phyloP scores from a whole-genome alignment of 805 yeast genomes.

The Starmerella gropengiesseri region DNA sequence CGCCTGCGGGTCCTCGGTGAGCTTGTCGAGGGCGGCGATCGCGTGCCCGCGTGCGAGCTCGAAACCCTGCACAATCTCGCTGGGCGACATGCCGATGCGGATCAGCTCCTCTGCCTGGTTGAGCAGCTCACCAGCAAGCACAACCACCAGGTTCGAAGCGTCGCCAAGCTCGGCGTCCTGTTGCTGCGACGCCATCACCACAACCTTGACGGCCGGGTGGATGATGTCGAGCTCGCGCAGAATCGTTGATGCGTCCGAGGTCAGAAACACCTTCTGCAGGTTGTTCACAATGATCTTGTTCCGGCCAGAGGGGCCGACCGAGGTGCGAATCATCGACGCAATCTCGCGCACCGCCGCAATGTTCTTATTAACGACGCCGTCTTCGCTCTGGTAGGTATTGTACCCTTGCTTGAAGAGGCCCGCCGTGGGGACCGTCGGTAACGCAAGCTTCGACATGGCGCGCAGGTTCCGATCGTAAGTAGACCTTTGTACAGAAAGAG shows the following conservation, averaged over 20 bases:
- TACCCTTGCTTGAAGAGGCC: slow-evolving; percentile 95
- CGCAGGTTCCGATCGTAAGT: too few relatives aligned
- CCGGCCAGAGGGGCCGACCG: slow-evolving; percentile 96
- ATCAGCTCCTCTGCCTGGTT: slow-evolving; percentile 77
- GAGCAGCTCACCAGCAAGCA: slow-evolving; percentile 85
- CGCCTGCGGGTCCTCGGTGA: slow-evolving; percentile 45
- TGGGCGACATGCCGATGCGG: slow-evolving; percentile 74
- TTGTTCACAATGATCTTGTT: slow-evolving; percentile 91
- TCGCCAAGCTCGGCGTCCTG: slow-evolving; percentile 98
- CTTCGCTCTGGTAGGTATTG: slow-evolving; percentile 73
- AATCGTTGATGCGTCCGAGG: slow-evolving; percentile 98
- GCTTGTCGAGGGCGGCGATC: slow-evolving; percentile 45
- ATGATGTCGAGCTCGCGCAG: slow-evolving; percentile 84
- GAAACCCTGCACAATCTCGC: slow-evolving; percentile 89
- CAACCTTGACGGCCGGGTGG: slow-evolving; percentile 92
- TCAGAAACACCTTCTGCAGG: slow-evolving; percentile 73
- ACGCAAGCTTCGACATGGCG: slow-evolving; percentile 63
- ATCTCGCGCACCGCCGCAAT: slow-evolving; percentile 92
- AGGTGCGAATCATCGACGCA: slow-evolving; percentile 79
- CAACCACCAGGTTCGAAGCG: slow-evolving; percentile 80
- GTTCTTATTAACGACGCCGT: slow-evolving; percentile 88
- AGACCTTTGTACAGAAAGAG: too few relatives aligned
- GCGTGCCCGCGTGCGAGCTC: slow-evolving; percentile 76
- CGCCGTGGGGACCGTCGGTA: slow-evolving; percentile 87
- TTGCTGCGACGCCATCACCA: slow-evolving; percentile 94